Evolutionary conservation across 2,329 filamentous ascomycete genomes (phyloP).

Genomic region (Xylariaceae sp.): DNA sequence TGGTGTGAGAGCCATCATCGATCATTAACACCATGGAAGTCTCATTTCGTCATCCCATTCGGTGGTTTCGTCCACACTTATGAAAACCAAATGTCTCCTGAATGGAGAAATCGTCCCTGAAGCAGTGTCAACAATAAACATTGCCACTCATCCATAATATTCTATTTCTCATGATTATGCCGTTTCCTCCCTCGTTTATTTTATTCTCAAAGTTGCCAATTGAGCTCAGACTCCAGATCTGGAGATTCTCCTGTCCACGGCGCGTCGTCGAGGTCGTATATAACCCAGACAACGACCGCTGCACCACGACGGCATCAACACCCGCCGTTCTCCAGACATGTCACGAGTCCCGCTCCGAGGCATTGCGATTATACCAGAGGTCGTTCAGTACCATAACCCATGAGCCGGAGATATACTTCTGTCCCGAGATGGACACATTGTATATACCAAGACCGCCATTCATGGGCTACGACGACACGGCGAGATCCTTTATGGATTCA

Average conservation of each 20-base stretch:
- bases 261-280: constrained; percentile 40
- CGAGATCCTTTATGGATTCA: constrained; percentile 38
- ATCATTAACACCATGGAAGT: too few species aligned
- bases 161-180: constrained; percentile 9
- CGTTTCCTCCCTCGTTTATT: constrained; percentile 26
- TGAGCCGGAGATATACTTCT: constrained; percentile 31
- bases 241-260: constrained; percentile 34
- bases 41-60: too few species aligned
- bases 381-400: constrained; percentile 34
- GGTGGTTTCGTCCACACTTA: too few species aligned
- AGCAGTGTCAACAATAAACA: too few species aligned
- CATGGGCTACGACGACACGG: constrained; percentile 39
- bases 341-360: constrained; percentile 40
- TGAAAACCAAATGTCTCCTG: too few species aligned
- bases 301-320: constrained; percentile 34
- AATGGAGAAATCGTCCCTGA: too few species aligned
- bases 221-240: constrained; percentile 40
- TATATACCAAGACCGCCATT: constrained; percentile 37
- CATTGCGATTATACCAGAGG: constrained; percentile 35
- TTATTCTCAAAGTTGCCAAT: constrained; percentile 35
- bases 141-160: too few species aligned
- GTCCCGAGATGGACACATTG: constrained; percentile 32
- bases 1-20: too few species aligned
- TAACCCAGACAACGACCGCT: constrained; percentile 33
- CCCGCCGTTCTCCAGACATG: constrained; percentile 39